Percentiles rank a stretch among this genome's conserved stretches.
phyloP scores from a whole-genome alignment of 495 filamentous ascomycete genomes.

The Friedmanniomyces endolithicus region DNA sequence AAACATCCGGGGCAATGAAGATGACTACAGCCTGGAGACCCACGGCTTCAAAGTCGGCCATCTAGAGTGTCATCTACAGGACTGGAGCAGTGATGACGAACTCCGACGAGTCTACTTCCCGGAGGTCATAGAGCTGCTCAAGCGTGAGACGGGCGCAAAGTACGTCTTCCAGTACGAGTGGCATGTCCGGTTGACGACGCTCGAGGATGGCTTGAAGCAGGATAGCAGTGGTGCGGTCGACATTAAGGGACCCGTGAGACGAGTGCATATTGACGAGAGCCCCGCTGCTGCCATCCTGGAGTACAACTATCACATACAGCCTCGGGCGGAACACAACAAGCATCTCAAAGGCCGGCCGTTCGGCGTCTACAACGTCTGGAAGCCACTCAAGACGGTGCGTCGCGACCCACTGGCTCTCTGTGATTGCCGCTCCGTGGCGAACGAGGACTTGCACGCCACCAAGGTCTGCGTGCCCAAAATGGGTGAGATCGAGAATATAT shows the following conservation, averaged over 20 bases:
- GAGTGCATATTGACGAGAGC: slow-evolving; percentile 3
- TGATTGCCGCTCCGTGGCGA: background rate
- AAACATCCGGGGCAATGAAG: background rate
- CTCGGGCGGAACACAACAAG: background rate
- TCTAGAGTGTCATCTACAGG: background rate
- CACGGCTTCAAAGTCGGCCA: background rate
- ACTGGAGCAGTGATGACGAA: background rate
- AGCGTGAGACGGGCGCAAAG: background rate
- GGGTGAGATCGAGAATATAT: slow-evolving; percentile 5
- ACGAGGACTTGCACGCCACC: background rate
- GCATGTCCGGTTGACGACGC: background rate
- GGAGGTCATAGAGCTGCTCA: slow-evolving; percentile 1
- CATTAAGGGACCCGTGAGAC: slow-evolving; percentile 1
- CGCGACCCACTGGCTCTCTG: slow-evolving; percentile 3
- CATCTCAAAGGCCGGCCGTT: background rate
- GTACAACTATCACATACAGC: background rate
- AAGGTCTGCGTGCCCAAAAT: slow-evolving; percentile 2
- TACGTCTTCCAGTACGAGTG: slow-evolving; percentile 1
- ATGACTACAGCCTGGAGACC: background rate
- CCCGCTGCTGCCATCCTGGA: background rate
- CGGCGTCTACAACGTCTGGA: slow-evolving; percentile 4
- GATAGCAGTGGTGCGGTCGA: slow-evolving; percentile 2
- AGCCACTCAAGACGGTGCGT: slow-evolving; percentile 1
- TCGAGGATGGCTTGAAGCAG: background rate
- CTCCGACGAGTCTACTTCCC: background rate